Evolutionary conservation across 805 yeast genomes (phyloP).

Genomic region (Candida boleticola): DNA sequence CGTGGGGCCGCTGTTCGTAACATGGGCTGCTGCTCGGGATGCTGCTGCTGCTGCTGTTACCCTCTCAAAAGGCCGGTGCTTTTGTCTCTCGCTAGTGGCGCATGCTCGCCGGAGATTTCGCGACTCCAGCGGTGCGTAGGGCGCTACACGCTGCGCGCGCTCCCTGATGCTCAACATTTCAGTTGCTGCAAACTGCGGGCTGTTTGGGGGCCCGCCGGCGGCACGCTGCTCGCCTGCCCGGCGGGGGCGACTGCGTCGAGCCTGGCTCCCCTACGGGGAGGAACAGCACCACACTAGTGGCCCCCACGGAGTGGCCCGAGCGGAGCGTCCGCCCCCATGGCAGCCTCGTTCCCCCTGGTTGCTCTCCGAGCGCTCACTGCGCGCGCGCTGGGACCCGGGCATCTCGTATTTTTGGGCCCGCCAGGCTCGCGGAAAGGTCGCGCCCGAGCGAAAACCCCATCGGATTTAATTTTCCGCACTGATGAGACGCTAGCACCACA

Average conservation of each 20-base stretch:
- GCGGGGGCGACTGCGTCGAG: neutral
- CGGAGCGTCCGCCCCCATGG: neutral
- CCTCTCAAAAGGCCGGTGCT: too few relatives aligned
- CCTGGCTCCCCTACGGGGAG: neutral
- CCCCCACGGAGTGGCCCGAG: neutral
- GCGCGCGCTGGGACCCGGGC: neutral
- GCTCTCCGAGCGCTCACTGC: neutral
- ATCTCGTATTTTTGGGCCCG: neutral
- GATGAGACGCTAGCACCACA: neutral
- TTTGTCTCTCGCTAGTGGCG: too few relatives aligned
- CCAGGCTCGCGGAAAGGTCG: constrained; percentile 4
- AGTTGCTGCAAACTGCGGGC: neutral
- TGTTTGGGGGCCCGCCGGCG: neutral
- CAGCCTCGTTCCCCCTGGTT: neutral
- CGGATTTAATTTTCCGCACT: constrained; percentile 3
- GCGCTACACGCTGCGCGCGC: too few relatives aligned
- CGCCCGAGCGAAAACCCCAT: constrained; percentile 3
- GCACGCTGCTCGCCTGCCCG: neutral
- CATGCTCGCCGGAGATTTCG: too few relatives aligned
- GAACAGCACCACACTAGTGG: neutral
- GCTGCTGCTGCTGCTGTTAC: too few relatives aligned
- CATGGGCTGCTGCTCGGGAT: too few relatives aligned
- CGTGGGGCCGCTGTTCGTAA: too few relatives aligned
- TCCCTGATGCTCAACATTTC: too few relatives aligned
- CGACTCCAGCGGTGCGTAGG: too few relatives aligned